phyloP scores from a whole-genome alignment of 371 early-diverging fungal species.

The Haplosporangium sp. region DNA sequence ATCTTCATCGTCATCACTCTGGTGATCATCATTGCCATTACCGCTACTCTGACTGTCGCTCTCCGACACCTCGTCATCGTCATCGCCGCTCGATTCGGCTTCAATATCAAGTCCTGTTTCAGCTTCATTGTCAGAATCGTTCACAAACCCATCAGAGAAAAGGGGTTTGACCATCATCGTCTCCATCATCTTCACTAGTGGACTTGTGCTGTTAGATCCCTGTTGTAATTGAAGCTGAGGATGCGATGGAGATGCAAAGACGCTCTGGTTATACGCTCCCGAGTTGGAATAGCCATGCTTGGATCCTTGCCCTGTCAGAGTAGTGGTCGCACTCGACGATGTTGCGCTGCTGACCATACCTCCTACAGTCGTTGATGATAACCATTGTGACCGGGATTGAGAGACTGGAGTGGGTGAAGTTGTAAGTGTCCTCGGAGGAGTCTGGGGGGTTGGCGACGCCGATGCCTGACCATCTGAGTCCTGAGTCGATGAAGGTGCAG shows the following conservation, averaged over 20 bases:
- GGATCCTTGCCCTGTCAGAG: background rate
- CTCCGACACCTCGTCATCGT: no score
- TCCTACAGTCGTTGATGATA: conserved; percentile 10
- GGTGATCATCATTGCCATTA: conserved; percentile 61
- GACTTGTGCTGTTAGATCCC: conserved; percentile 4
- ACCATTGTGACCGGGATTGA: conserved; percentile 1
- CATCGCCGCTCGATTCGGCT: conserved; percentile 49
- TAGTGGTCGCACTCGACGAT: background rate
- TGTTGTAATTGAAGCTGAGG: background rate
- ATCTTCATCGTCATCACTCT: conserved; percentile 54
- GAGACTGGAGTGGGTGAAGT: conserved; percentile 3
- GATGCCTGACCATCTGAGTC: background rate
- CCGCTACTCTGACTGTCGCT: conserved; percentile 49
- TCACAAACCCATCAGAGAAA: conserved; percentile 66
- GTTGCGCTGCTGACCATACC: conserved; percentile 13
- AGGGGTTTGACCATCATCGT: conserved; percentile 64
- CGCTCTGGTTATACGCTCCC: background rate
- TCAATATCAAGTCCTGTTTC: conserved; percentile 23
- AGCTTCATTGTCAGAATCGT: conserved; percentile 64
- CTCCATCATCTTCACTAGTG: conserved; percentile 44
- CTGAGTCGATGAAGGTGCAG: background rate
- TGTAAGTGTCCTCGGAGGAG: background rate
- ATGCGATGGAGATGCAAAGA: background rate
- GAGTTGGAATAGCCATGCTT: background rate
- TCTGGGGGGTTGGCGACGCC: background rate